Percentiles rank a stretch among this genome's conserved stretches.
Evolutionary conservation across 2,329 filamentous ascomycete genomes (phyloP).

Genomic region (Rosellinia necatrix): DNA sequence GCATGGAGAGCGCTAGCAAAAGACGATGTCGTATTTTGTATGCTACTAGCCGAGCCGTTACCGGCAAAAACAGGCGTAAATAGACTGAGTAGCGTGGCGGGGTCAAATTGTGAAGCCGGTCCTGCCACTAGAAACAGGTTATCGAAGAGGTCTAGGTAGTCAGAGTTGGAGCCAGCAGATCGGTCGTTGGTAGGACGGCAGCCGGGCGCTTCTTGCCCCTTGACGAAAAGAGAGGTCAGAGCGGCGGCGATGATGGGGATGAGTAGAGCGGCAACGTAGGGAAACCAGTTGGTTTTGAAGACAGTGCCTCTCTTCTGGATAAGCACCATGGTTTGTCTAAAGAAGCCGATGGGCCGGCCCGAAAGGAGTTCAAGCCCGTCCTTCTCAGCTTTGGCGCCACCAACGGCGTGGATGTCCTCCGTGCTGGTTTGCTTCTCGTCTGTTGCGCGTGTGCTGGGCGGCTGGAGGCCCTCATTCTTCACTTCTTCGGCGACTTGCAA

Average conservation of each 20-base stretch:
- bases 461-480: slow-evolving; percentile 51
- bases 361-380: slow-evolving; percentile 63
- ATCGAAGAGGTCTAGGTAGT: slow-evolving; percentile 42
- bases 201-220: slow-evolving; percentile 40
- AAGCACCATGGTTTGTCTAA: slow-evolving; percentile 72
- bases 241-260: slow-evolving; percentile 81
- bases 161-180: slow-evolving; percentile 43
- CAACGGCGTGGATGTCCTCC: slow-evolving; percentile 29
- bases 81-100: slow-evolving; percentile 38
- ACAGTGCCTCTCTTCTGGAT: slow-evolving; percentile 80
- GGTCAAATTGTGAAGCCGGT: slow-evolving; percentile 48
- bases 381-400: slow-evolving; percentile 36
- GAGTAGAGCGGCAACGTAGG: slow-evolving; percentile 73
- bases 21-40: slow-evolving; percentile 20
- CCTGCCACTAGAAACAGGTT: slow-evolving; percentile 49
- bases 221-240: slow-evolving; percentile 77
- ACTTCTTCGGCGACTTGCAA: slow-evolving; percentile 83
- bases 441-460: slow-evolving; percentile 13
- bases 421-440: slow-evolving; percentile 34
- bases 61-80: slow-evolving; percentile 48
- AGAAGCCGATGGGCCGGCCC: slow-evolving; percentile 70
- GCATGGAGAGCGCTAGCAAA: slow-evolving; percentile 49
- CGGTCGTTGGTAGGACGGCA: slow-evolving; percentile 41
- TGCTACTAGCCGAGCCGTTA: slow-evolving; percentile 3
- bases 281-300: slow-evolving; percentile 76